Evolutionary conservation across 192 early-diverging fungal species (phyloP).

Genomic region (Dissophora ornata): DNA sequence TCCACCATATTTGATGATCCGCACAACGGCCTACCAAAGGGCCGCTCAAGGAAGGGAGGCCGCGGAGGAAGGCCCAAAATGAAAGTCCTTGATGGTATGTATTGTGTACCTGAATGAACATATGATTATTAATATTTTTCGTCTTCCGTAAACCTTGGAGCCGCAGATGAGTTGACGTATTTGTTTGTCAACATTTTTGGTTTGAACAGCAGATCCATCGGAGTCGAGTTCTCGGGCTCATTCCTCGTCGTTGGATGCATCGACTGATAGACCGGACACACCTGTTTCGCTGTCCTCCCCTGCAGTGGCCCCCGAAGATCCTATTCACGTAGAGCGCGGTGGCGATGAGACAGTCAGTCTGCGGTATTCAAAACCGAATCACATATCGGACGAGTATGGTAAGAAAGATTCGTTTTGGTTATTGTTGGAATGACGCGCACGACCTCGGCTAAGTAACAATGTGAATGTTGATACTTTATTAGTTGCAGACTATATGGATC

Average conservation of each 20-base stretch:
- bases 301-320: constrained; percentile 13
- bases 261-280: constrained; percentile 16
- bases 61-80: constrained; percentile 43
- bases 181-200: neutral
- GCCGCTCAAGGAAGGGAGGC: constrained; percentile 57
- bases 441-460: too few relatives aligned
- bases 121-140: too few relatives aligned
- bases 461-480: neutral
- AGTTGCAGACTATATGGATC: constrained; percentile 60
- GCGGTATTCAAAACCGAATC: constrained; percentile 49
- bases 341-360: constrained; percentile 55
- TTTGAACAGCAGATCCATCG: constrained; percentile 4
- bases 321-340: constrained; percentile 44
- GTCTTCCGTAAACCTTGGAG: too few relatives aligned
- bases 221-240: constrained; percentile 30
- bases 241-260: constrained; percentile 25
- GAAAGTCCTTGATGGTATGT: constrained; percentile 31
- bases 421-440: too few relatives aligned
- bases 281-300: constrained; percentile 28
- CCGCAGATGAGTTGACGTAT: neutral
- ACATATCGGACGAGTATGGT: constrained; percentile 56
- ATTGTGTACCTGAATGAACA: too few relatives aligned
- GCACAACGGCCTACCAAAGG: constrained; percentile 26
- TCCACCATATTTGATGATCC: constrained; percentile 50
- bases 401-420: constrained; percentile 14